Base-by-base conservation (phyloP, 768 basidiomycete genomes). In the Lentinula sp. region DNA sequence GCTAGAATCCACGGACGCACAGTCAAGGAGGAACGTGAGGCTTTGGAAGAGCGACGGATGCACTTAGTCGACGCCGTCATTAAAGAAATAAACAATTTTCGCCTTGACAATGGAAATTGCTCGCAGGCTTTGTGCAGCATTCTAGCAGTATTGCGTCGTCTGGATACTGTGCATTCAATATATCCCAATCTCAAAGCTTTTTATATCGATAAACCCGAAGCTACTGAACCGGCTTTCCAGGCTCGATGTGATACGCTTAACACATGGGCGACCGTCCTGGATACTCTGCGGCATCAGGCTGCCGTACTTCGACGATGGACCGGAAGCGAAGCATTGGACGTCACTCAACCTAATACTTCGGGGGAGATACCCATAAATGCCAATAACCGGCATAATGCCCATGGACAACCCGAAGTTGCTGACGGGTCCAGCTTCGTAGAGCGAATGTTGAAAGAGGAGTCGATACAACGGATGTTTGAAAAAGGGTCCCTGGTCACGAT, bases 381-480 rank as follows among this genome's bases (percentile, higher is more conserved):
- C 31, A 66, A 72, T 62, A 66, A 70, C 28, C 70, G 73, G 42
- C 54, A 67, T 62, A 68, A 63, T 46, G 63, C 62, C 58, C 73
- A 71, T 57, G 74, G 72, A 9, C 69, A 71, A 45, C 67, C 74
- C 48, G 86, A 85, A 62, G 75, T 78, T 49, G 71, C 85, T 4
- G 88, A 88, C 65, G 85, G 87, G 21, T 86, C 87, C 18, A 92
- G 91, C 39, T 99, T 98, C 71, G 89, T 98, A 37, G 97, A 98
- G 71, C 85, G 94, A 32, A 77, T 98, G 28, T 80, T 97, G 61
- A 98, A 98, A 71, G 96, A 98, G 72, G 96, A 98, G 68, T 89
- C 89, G n/a, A 87, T 98, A 68, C 91, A 95, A 72, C 83, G 89
- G 63, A 94, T 92, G 8, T 98, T 99, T 71, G 93, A 95, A 72